phyloP scores from a whole-genome alignment of 441 rosid species.

The Euphorbia celastroides region DNA sequence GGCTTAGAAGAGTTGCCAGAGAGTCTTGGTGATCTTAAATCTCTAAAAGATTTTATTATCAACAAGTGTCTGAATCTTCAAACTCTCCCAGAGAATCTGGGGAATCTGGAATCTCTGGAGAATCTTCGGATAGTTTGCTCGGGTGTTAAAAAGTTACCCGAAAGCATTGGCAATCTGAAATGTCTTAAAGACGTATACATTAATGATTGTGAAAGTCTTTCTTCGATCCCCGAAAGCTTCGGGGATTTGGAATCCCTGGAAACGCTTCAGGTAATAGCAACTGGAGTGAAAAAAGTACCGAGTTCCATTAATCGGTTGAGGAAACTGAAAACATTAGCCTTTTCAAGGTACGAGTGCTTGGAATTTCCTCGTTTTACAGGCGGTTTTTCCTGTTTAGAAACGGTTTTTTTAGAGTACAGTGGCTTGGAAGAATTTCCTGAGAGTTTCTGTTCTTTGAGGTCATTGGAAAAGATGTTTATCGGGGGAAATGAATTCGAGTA shows the following conservation, averaged over 20 bases:
- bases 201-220: neutral
- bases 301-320: conserved; percentile 8
- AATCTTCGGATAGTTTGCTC: neutral
- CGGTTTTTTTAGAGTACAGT: neutral
- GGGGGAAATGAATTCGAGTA: neutral
- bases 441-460: neutral
- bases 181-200: neutral
- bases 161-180: neutral
- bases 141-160: neutral
- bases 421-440: conserved; percentile 2
- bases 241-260: neutral
- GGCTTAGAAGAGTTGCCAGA: neutral
- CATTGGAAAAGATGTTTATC: neutral
- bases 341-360: conserved; percentile 12
- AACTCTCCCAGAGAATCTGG: neutral
- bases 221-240: neutral
- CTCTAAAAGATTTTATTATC: neutral
- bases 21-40: neutral
- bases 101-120: neutral
- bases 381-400: neutral
- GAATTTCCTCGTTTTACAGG: neutral
- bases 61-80: neutral
- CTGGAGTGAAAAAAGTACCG: conserved; percentile 11
- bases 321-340: conserved; percentile 15
- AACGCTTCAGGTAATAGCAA: neutral